Percentiles rank a stretch among this genome's conserved stretches.
Conservation (phyloP, 1,284 basidiomycete species). For the Meira nashicola region DNA sequence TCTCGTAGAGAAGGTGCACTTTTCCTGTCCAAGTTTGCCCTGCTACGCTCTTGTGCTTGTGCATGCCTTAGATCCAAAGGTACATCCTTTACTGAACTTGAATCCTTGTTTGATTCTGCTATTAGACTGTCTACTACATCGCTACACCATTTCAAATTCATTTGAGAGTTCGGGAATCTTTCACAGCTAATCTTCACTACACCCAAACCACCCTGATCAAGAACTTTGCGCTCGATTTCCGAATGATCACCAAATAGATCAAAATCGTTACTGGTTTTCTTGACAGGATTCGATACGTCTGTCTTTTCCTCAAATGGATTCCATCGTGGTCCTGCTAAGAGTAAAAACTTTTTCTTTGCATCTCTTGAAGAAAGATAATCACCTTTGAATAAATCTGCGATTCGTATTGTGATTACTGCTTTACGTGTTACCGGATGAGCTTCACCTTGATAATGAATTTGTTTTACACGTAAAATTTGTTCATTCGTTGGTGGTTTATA, state of each 20-base stretch:
- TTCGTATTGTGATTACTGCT: conserved; percentile 44
- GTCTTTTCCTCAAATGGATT: conserved; percentile 8
- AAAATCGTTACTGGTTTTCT: too few relatives aligned
- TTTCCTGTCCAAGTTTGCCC: conserved; percentile 25
- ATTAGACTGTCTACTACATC: conserved; percentile 53
- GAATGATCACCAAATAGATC: not conserved
- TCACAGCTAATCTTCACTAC: conserved; percentile 52
- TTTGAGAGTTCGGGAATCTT: conserved; percentile 47
- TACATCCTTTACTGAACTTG: conserved; percentile 42
- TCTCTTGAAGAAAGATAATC: conserved; percentile 24
- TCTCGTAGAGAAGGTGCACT: conserved; percentile 39
- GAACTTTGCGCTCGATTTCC: not conserved
- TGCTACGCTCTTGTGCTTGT: conserved; percentile 33
- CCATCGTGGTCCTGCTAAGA: conserved; percentile 51
- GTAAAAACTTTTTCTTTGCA: conserved; percentile 53
- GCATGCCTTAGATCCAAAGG: conserved; percentile 49
- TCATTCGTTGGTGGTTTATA: conserved; percentile 40
- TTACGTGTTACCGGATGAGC: conserved; percentile 52
- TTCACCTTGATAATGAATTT: conserved; percentile 54
- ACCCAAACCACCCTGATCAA: conserved; percentile 7
- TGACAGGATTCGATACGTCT: too few relatives aligned
- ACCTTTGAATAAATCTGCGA: conserved; percentile 34
- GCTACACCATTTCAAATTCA: conserved; percentile 56
- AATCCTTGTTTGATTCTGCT: conserved; percentile 42
- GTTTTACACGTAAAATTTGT: conserved; percentile 39